Evolutionary conservation across 2,329 filamentous ascomycete species (phyloP).

Genomic region (Fusarium caatingaense): DNA sequence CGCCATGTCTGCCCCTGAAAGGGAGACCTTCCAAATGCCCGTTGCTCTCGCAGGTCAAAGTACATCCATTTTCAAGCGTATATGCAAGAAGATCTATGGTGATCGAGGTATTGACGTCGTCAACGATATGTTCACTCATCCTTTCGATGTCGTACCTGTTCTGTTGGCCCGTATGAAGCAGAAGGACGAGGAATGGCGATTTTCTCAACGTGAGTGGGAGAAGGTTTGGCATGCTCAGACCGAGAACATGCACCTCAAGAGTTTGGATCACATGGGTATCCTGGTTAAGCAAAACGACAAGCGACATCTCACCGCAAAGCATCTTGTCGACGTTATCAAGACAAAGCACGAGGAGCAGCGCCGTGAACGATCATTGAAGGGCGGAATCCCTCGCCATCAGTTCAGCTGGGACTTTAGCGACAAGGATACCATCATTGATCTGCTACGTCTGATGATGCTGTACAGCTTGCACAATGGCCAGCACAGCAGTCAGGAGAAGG

Average conservation of each 20-base stretch:
- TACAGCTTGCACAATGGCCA: conserved; percentile 76
- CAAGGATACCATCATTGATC: conserved; percentile 72
- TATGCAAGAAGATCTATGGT: conserved; percentile 97
- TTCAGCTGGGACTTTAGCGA: conserved; percentile 81
- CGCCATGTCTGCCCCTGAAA: conserved; percentile 78
- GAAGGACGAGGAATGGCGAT: conserved; percentile 97
- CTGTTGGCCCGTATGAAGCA: conserved; percentile 91
- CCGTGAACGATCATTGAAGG: conserved; percentile 73
- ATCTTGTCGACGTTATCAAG: conserved; percentile 89
- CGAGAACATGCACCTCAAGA: conserved; percentile 93
- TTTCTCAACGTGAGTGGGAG: conserved; percentile 97
- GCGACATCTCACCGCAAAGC: conserved; percentile 89
- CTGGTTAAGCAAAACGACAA: conserved; percentile 91
- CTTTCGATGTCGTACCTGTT: conserved; percentile 88
- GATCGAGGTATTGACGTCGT: conserved; percentile 88
- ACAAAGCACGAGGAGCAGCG: conserved; percentile 93
- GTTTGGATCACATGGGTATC: conserved; percentile 95
- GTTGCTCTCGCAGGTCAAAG: conserved; percentile 89
- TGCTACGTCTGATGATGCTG: conserved; percentile 71
- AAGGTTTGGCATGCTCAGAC: conserved; percentile 99
- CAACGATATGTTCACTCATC: conserved; percentile 84
- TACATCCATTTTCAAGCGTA: conserved; percentile 95
- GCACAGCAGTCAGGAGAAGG: conserved; percentile 77
- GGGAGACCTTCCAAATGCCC: conserved; percentile 81
- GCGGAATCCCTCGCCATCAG: conserved; percentile 74